These are phyloP conservation scores for Leishmania martiniquensis DNA, from an alignment of 208 protist species.

Conservation along the genomic window DNA sequence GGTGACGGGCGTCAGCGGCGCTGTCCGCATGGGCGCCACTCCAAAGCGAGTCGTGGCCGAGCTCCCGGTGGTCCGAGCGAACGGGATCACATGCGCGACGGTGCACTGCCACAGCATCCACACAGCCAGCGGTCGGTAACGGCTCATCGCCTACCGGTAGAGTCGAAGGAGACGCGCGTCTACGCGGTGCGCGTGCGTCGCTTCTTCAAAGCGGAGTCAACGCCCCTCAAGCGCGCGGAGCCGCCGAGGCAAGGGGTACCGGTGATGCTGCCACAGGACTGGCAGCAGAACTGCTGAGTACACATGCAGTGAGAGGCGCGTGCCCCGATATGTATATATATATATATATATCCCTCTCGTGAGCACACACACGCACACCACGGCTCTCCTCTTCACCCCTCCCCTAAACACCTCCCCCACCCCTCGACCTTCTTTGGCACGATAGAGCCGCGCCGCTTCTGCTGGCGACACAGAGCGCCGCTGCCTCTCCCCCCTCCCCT, in stretches of 20 bases:
- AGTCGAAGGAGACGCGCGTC: conserved; percentile 56
- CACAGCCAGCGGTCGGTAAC: not conserved
- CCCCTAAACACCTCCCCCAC: not conserved
- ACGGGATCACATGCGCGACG: not conserved
- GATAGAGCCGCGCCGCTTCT: no score
- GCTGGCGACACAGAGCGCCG: no score
- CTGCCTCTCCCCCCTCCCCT: no score
- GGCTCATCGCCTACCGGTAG: conserved; percentile 25
- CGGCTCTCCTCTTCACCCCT: not conserved
- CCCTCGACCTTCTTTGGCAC: no score
- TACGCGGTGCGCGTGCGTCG: conserved; percentile 45
- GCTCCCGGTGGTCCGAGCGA: not conserved
- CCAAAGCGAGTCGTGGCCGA: not conserved
- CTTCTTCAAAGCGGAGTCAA: conserved; percentile 36
- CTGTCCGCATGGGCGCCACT: not conserved
- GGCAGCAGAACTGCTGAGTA: conserved; percentile 17
- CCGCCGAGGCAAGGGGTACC: conserved; percentile 44
- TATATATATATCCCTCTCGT: not conserved
- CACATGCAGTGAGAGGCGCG: not conserved
- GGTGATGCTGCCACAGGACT: conserved; percentile 47
- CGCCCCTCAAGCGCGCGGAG: conserved; percentile 35
- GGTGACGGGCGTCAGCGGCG: not conserved
- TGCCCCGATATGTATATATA: not conserved
- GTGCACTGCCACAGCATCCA: not conserved
- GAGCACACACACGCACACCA: not conserved